Evolutionary conservation across 192 early-diverging fungal species (phyloP).

Genomic region (Coemansia sp.): DNA sequence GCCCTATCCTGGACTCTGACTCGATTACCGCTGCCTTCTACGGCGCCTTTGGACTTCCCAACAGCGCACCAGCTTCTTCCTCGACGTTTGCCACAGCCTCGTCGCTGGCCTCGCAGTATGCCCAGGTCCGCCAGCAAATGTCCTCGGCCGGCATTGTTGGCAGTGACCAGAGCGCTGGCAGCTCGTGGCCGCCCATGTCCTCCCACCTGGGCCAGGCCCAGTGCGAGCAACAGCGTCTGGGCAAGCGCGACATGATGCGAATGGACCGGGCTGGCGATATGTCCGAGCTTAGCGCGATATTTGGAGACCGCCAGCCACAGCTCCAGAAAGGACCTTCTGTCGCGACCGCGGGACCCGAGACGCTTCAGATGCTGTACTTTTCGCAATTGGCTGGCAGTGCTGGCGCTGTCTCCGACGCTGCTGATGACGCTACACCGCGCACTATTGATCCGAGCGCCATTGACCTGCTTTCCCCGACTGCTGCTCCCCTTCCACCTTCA

Average conservation of each 20-base stretch:
- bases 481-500: not conserved
- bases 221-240: not conserved
- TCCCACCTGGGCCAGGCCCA: not conserved
- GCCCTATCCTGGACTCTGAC: constrained; percentile 29
- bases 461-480: constrained; percentile 11
- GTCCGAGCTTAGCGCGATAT: not conserved
- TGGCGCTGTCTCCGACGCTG: constrained; percentile 13
- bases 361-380: constrained; percentile 51
- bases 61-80: constrained; percentile 5
- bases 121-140: constrained; percentile 25
- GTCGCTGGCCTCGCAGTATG: constrained; percentile 28
- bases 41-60: constrained; percentile 40
- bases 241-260: not conserved
- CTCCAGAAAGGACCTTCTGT: not conserved
- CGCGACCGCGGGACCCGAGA: constrained; percentile 9
- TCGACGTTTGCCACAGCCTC: constrained; percentile 6
- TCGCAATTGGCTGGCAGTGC: constrained; percentile 44
- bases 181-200: constrained; percentile 3
- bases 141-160: not conserved
- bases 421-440: constrained; percentile 23
- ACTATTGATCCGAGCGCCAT: constrained; percentile 52
- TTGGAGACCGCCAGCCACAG: not conserved
- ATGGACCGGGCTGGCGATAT: not conserved
- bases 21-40: constrained; percentile 49
- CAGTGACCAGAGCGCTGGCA: not conserved